Percentiles rank a stretch among this genome's conserved stretches.
Conservation (phyloP, 148 eudicot species). For the Linanthus parryae region DNA sequence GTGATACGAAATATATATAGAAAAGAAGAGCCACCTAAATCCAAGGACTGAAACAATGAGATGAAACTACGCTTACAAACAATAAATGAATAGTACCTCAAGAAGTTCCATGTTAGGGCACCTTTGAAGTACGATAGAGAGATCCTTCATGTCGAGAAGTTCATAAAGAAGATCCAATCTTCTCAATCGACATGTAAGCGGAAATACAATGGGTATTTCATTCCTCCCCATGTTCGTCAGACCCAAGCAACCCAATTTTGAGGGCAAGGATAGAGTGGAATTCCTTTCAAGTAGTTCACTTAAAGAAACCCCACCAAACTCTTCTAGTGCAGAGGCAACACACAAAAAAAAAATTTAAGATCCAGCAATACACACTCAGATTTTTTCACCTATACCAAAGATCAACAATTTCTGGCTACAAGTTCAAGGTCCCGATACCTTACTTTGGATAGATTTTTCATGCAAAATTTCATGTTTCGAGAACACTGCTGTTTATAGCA, state of each 20-base stretch:
- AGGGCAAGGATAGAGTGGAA: slow-evolving; percentile 40
- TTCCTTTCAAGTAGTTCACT: slow-evolving; percentile 41
- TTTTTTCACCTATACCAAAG: slow-evolving; percentile 59
- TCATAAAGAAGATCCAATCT: slow-evolving; percentile 75
- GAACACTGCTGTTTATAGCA: slow-evolving; percentile 54
- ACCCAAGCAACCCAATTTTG: slow-evolving; percentile 51
- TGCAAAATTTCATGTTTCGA: slow-evolving; percentile 68
- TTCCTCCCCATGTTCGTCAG: slow-evolving; percentile 45
- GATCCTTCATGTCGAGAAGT: slow-evolving; percentile 56
- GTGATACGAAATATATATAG: too few relatives aligned
- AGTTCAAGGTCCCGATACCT: slow-evolving; percentile 50
- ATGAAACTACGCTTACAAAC: too few relatives aligned
- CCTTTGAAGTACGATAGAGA: slow-evolving; percentile 51
- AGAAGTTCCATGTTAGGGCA: slow-evolving; percentile 85
- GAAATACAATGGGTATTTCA: slow-evolving; percentile 60
- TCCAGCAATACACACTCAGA: slow-evolving; percentile 53
- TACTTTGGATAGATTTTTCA: slow-evolving; percentile 53
- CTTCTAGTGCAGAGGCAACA: slow-evolving; percentile 47
- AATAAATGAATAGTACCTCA: too few relatives aligned
- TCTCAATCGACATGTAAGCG: slow-evolving; percentile 46
- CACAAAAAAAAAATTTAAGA: slow-evolving; percentile 48
- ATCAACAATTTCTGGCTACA: slow-evolving; percentile 57
- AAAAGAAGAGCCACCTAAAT: too few relatives aligned
- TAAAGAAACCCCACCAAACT: slow-evolving; percentile 73
- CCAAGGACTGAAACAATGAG: too few relatives aligned